These are phyloP conservation scores for Aphanocladium album DNA, from an alignment of 2,329 filamentous ascomycete species.

Conservation along the genomic window DNA sequence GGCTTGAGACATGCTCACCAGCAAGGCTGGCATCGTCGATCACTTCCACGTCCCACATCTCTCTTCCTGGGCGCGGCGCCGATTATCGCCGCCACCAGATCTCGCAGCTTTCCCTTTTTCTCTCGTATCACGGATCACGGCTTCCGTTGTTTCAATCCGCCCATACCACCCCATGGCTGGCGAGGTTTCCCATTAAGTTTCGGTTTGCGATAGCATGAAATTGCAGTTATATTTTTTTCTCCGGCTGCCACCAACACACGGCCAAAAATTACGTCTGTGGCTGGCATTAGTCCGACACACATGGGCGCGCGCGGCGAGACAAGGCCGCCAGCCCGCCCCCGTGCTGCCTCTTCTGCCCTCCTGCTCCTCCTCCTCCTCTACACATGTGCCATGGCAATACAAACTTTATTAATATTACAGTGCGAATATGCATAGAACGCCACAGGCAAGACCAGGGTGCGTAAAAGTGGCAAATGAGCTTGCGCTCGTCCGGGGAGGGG, in stretches of 20 bases:
- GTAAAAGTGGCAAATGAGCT: neutral
- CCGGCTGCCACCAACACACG: too few relatives aligned
- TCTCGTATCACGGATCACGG: neutral
- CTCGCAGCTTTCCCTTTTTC: neutral
- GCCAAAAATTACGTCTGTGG: too few relatives aligned
- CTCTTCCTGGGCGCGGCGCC: neutral
- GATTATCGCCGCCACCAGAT: neutral
- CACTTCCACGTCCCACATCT: neutral
- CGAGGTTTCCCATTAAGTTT: too few relatives aligned
- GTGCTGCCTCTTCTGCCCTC: too few relatives aligned
- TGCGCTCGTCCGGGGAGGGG: neutral
- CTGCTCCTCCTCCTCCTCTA: too few relatives aligned
- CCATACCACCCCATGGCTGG: too few relatives aligned
- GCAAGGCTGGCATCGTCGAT: neutral
- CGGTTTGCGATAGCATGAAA: too few relatives aligned
- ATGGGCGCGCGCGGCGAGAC: too few relatives aligned
- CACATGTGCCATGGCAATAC: neutral
- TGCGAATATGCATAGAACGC: neutral
- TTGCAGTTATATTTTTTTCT: too few relatives aligned
- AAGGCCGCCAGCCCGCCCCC: too few relatives aligned
- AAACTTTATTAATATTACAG: neutral
- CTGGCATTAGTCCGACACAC: too few relatives aligned
- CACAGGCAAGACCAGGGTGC: neutral
- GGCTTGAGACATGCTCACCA: neutral
- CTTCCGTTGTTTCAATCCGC: too few relatives aligned